A percentile compares a stretch with the other conserved stretches of the same genome.
Conservation (phyloP, 768 basidiomycete species). For the Coprinellus aureogranulatus region DNA sequence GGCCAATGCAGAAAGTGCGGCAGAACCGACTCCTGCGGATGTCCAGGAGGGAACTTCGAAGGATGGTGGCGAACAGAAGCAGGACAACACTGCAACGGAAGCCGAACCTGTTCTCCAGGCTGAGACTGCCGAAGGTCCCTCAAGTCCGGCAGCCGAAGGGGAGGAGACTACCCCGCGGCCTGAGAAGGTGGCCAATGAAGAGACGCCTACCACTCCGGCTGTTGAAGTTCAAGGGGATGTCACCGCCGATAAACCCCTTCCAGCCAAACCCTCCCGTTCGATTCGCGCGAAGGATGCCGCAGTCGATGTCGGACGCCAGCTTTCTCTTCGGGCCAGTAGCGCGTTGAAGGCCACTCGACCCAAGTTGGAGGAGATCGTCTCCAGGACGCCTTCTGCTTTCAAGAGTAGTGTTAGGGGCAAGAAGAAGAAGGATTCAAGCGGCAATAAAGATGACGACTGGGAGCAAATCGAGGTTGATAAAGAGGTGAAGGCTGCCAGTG, state of each 20-base stretch:
- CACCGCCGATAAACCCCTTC: constrained; percentile 4
- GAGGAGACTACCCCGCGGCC: too few relatives aligned
- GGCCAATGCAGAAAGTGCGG: too few relatives aligned
- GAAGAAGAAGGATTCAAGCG: background rate
- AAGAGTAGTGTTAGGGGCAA: background rate
- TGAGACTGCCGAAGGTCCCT: too few relatives aligned
- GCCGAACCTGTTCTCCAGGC: background rate
- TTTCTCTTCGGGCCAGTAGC: constrained; percentile 3
- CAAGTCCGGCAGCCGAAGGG: background rate
- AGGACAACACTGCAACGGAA: too few relatives aligned
- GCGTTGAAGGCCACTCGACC: constrained; percentile 3
- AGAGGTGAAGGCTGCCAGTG: background rate
- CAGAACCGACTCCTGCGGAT: too few relatives aligned
- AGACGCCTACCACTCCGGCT: too few relatives aligned
- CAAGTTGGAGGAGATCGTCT: constrained; percentile 4
- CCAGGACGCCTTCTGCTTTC: background rate
- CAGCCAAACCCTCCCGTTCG: constrained; percentile 7
- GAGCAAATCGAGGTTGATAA: background rate
- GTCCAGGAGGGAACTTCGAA: too few relatives aligned
- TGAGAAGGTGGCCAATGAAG: too few relatives aligned
- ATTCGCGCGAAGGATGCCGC: constrained; percentile 1
- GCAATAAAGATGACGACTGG: background rate
- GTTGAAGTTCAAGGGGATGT: background rate
- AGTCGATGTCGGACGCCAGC: constrained; percentile 4
- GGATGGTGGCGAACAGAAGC: too few relatives aligned